These are phyloP conservation scores for Rhodotorula paludigena DNA, from an alignment of 768 basidiomycete species.

Conservation along the genomic window DNA sequence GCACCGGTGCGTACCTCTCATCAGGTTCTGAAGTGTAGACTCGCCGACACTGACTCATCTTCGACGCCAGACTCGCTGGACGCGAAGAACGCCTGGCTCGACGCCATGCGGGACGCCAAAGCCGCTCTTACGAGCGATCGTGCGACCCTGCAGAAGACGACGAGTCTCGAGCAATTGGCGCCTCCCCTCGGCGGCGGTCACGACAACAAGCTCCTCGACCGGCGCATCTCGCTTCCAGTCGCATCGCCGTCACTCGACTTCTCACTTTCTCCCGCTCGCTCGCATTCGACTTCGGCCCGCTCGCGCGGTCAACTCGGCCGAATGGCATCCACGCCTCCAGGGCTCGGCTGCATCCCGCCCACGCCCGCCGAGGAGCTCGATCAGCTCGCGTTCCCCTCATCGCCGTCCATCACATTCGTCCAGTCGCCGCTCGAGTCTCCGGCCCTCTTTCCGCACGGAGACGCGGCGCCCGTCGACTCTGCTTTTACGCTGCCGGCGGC, in stretches of 20 bases:
- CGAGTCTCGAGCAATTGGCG: neutral
- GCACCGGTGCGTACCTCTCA: conserved; percentile 36
- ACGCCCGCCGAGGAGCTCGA: conserved; percentile 10
- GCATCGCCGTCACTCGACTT: neutral
- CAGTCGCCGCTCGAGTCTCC: neutral
- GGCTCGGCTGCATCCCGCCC: conserved; percentile 11
- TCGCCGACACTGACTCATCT: neutral
- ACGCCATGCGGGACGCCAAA: conserved; percentile 43
- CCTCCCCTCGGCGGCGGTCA: neutral
- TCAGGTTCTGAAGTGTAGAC: too few species aligned
- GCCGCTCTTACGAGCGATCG: conserved; percentile 39
- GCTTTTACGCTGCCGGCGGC: too few species aligned
- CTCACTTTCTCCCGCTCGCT: neutral
- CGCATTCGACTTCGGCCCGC: too few species aligned
- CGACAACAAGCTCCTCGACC: neutral
- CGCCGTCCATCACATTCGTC: neutral
- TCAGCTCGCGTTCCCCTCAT: neutral
- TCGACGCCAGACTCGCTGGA: conserved; percentile 26
- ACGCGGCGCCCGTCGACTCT: neutral
- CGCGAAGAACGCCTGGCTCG: conserved; percentile 42
- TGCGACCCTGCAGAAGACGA: conserved; percentile 42
- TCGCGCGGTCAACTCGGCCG: neutral
- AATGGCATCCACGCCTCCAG: conserved; percentile 1
- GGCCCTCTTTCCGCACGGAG: neutral
- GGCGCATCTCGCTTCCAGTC: conserved; percentile 6